Conservation (phyloP, 2,329 filamentous ascomycete genomes). For the Thermothelomyces thermophilus region DNA sequence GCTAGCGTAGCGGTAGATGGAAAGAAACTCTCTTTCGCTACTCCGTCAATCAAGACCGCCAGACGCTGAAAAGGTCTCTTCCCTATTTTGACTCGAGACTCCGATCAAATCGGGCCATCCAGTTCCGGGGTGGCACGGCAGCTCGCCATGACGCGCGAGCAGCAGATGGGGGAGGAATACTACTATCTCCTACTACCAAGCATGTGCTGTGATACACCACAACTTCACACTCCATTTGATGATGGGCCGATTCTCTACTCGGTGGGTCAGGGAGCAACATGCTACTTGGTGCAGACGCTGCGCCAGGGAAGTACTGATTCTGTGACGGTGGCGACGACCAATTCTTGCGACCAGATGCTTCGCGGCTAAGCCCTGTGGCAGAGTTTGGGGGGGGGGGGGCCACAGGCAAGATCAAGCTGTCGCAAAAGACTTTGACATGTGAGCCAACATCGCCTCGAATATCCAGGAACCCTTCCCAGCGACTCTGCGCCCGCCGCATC, state of each 20-base stretch:
- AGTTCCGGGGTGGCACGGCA: conserved; percentile 5
- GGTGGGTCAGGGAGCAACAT: neutral
- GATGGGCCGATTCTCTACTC: too few species aligned
- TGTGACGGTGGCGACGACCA: neutral
- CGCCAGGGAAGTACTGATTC: neutral
- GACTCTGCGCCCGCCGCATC: too few species aligned
- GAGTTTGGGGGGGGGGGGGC: too few species aligned
- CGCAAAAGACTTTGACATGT: too few species aligned
- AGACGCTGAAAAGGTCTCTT: neutral
- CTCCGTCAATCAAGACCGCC: conserved; percentile 8
- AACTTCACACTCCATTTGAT: too few species aligned
- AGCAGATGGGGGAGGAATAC: neutral
- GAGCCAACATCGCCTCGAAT: too few species aligned
- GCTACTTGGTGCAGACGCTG: too few species aligned
- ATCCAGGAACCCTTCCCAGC: too few species aligned
- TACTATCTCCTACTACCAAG: neutral
- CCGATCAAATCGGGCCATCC: neutral
- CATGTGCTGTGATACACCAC: too few species aligned
- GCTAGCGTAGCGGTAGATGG: too few species aligned
- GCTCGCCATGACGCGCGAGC: neutral
- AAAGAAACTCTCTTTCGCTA: too few species aligned
- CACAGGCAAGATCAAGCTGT: neutral
- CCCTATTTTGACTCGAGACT: neutral
- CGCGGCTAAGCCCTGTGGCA: too few species aligned
- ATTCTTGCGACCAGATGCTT: neutral